phyloP scores from a whole-genome alignment of 1,284 basidiomycete species.

The Stereum hirsutum region DNA sequence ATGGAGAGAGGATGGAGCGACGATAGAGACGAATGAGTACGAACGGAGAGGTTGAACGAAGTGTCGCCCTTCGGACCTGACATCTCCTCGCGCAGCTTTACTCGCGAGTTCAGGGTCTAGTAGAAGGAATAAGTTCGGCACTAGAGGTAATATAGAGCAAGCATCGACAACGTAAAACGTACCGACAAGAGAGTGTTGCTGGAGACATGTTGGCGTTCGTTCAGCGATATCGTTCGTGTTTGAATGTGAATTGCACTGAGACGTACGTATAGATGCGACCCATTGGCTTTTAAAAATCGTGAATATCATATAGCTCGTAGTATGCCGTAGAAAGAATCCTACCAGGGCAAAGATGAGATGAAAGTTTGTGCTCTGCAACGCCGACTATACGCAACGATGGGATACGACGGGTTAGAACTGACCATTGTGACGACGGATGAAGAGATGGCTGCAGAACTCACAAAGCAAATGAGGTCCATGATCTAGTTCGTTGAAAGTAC shows the following conservation, averaged over 20 bases:
- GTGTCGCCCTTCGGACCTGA: neutral
- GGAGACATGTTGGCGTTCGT: neutral
- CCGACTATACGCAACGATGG: slow-evolving; percentile 2
- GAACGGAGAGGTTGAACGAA: slow-evolving; percentile 1
- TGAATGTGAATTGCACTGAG: neutral
- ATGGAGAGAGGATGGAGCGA: neutral
- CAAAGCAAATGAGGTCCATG: slow-evolving; percentile 9
- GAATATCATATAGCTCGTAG: neutral
- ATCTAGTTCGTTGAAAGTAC: no score
- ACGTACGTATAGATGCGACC: slow-evolving; percentile 4
- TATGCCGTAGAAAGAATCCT: neutral
- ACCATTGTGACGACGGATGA: neutral
- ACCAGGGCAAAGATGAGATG: slow-evolving; percentile 9
- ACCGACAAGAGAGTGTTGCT: no score
- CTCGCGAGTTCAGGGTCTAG: slow-evolving; percentile 1
- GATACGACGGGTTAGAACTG: no score
- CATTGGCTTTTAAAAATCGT: neutral
- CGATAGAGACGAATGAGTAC: slow-evolving; percentile 12
- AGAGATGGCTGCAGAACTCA: neutral
- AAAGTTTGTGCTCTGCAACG: slow-evolving; percentile 10
- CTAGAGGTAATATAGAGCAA: neutral
- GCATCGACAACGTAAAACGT: no score
- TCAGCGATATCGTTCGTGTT: neutral
- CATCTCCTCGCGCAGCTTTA: neutral
- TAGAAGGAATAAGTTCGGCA: neutral